A percentile compares a stretch with the other conserved stretches of the same genome.
Evolutionary conservation across 257 asterid genomes (phyloP).

Genomic region (Phtheirospermum japonicum): DNA sequence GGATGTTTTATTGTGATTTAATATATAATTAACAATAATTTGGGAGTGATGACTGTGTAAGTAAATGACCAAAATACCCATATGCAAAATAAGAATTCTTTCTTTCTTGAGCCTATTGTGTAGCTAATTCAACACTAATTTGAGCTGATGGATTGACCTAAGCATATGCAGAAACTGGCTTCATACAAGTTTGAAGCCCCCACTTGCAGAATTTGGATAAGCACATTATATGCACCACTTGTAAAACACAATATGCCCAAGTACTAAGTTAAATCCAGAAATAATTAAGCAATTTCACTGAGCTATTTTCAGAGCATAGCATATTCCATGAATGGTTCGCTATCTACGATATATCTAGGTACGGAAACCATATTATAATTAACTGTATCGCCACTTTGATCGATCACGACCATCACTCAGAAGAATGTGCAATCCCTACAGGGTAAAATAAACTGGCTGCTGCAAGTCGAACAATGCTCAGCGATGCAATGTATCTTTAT

Average conservation of each 20-base stretch:
- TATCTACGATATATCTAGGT: not conserved
- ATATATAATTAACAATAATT: too few relatives aligned
- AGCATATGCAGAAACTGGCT: not conserved
- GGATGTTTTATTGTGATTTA: too few relatives aligned
- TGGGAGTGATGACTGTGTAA: too few relatives aligned
- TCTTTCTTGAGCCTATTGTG: too few relatives aligned
- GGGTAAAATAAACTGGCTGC: constrained; percentile 9
- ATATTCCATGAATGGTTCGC: not conserved
- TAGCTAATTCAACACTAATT: constrained; percentile 5
- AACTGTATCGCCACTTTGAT: not conserved
- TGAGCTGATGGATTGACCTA: not conserved
- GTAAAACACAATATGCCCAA: not conserved
- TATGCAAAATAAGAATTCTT: too few relatives aligned
- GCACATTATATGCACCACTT: not conserved
- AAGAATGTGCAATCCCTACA: constrained; percentile 2
- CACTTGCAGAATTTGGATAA: not conserved
- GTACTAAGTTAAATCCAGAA: not conserved
- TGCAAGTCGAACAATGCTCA: not conserved
- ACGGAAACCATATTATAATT: not conserved
- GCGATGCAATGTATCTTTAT: constrained; percentile 18
- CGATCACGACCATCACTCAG: not conserved
- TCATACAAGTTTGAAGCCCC: not conserved
- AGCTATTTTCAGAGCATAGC: constrained; percentile 7
- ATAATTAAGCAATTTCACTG: not conserved
- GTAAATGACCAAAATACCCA: too few relatives aligned